Evolutionary conservation across 2,329 filamentous ascomycete species (phyloP).

Genomic region (Ophiostoma pallidulum): DNA sequence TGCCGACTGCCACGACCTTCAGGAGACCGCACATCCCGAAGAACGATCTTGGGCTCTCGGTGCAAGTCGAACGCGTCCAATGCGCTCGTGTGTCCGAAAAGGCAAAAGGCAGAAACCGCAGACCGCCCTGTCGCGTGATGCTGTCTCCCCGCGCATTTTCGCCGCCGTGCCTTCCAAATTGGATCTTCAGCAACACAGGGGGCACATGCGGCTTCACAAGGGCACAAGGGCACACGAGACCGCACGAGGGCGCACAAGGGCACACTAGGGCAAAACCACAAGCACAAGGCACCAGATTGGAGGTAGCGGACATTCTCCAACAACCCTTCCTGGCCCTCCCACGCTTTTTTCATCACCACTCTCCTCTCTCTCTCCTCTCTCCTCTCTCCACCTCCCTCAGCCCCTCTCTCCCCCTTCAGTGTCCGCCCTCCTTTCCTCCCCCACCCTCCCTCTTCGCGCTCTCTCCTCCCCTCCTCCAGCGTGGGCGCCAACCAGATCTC

Average conservation of each 20-base stretch:
- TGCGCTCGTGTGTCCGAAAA: too few species aligned
- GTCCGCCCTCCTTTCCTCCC: background rate
- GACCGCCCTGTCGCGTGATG: constrained; percentile 8
- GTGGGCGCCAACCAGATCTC: background rate
- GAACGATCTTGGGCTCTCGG: background rate
- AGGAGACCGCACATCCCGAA: too few species aligned
- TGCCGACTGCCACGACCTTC: too few species aligned
- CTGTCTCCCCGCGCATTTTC: constrained; percentile 4
- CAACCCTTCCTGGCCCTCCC: background rate
- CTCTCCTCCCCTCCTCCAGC: background rate
- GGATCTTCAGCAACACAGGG: constrained; percentile 1
- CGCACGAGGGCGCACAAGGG: constrained; percentile 7
- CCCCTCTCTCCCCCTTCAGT: background rate
- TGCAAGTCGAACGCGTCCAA: background rate
- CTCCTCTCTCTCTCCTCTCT: background rate
- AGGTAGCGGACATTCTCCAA: constrained; percentile 6
- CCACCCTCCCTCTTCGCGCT: background rate
- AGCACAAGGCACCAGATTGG: background rate
- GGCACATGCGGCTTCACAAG: background rate
- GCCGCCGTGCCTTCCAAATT: constrained; percentile 7
- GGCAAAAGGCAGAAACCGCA: background rate
- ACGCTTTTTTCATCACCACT: background rate
- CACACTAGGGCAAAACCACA: constrained; percentile 1
- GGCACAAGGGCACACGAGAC: background rate
- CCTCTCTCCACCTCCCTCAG: background rate